Percentiles rank a stretch among this genome's conserved stretches.
phyloP scores from a whole-genome alignment of 2,329 filamentous ascomycete species.

The Trichoderma sp. region DNA sequence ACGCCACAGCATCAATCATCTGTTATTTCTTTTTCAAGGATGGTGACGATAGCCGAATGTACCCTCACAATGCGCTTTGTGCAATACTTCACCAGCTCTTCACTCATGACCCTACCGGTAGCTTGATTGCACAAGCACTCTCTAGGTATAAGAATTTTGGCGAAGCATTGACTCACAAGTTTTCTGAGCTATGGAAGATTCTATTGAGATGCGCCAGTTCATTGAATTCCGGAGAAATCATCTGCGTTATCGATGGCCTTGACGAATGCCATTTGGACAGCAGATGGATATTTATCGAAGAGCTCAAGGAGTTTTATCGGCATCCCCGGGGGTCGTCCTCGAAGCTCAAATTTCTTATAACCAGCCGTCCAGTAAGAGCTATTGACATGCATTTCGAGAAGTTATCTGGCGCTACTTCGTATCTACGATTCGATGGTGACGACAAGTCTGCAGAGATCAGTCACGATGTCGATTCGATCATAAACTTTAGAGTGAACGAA shows the following conservation, averaged over 20 bases:
- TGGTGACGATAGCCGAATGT: conserved; percentile 25
- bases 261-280: conserved; percentile 31
- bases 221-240: conserved; percentile 23
- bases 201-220: conserved; percentile 11
- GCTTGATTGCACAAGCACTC: not conserved
- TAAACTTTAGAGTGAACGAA: conserved; percentile 25
- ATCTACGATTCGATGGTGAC: conserved; percentile 29
- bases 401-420: conserved; percentile 14
- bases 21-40: conserved; percentile 39
- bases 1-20: conserved; percentile 24
- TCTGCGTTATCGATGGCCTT: conserved; percentile 33
- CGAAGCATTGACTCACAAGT: not conserved
- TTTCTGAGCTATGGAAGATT: conserved; percentile 18
- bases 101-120: conserved; percentile 15
- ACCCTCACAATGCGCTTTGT: conserved; percentile 24
- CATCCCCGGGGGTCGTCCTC: not conserved
- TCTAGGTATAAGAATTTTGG: conserved; percentile 1
- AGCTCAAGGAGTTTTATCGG: conserved; percentile 22
- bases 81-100: conserved; percentile 32
- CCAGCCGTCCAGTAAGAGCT: conserved; percentile 31
- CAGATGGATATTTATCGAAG: conserved; percentile 19
- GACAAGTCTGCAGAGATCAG: conserved; percentile 29
- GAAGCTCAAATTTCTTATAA: conserved; percentile 34
- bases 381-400: conserved; percentile 21
- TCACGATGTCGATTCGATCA: conserved; percentile 33